Base-by-base conservation (phyloP, 345 rosid genomes). In the Salix purpurea region DNA sequence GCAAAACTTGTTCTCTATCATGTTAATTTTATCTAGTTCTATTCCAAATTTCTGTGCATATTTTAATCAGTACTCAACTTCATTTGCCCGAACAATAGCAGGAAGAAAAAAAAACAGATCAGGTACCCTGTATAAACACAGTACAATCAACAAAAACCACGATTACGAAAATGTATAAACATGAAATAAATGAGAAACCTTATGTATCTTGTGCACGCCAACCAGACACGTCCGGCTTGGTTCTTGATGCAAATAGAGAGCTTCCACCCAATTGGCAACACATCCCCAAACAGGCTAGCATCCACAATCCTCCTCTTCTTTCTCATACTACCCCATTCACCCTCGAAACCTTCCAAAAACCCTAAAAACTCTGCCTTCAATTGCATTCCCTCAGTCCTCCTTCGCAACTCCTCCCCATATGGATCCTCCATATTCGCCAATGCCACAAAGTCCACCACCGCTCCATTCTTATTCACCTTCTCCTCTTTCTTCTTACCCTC, bases 261-360 rank as follows among this genome's bases (percentile, higher is more conserved):
- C 84, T 80, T 93, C 97, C 97, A 93, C 19, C 92, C 91, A 23
- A 18, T 67, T 2, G 92, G 96, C 81, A 91, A 79, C 62, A 61
- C 78, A 74, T 87, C 76, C 34, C 96, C 94, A 5, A 80, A 88
- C 46, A 78, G 73, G 62, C 81, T 75, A 2, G 98, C 94, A 62
- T 85, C 79, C 32, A 90, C 88, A 77, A 90, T 76, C 84, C 79
- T 88, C 84, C 86, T 86, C 89, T 87, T 91, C 88, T 88, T 88
- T 83, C 86, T 87, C 60, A 64, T 70, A 81, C 89, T 90, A 70
- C 75, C 82, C 97, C 98, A 91, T 65, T 89, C 86, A 64, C 97
- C 97, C 54, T 77, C 85, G 78, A 91, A 34, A 26, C 87, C 84
- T 50, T 73, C 79, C 85, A 91, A 76, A 82, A 86, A 90, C 71